phyloP scores from a whole-genome alignment of 2,329 filamentous ascomycete genomes.

The Aspergillus pseudoviridinutans region DNA sequence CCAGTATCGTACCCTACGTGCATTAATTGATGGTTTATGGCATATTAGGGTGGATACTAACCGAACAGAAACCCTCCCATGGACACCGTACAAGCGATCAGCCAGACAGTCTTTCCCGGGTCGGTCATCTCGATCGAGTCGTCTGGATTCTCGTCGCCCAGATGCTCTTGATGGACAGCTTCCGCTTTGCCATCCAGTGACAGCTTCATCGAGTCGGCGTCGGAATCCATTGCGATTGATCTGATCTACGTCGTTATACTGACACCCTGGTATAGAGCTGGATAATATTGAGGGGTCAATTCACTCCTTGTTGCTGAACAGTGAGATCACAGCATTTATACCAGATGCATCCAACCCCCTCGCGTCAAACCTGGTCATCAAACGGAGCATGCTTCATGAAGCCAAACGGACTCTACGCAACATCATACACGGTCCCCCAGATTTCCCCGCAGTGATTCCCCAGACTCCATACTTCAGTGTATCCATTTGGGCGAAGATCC shows the following conservation, averaged over 20 bases:
- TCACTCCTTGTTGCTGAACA: not conserved
- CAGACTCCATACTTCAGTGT: not conserved
- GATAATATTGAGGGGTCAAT: not conserved
- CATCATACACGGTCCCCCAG: no score
- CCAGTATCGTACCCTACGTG: constrained; percentile 43
- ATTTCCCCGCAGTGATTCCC: not conserved
- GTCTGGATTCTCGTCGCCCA: not conserved
- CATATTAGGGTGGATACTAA: not conserved
- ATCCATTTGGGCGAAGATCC: not conserved
- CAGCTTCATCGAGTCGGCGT: not conserved
- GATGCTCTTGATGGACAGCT: not conserved
- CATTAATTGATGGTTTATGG: not conserved
- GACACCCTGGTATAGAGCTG: not conserved
- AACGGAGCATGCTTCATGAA: not conserved
- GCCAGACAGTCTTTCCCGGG: constrained; percentile 10
- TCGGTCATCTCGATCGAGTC: constrained; percentile 14
- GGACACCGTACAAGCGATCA: constrained; percentile 14
- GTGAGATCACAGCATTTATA: not conserved
- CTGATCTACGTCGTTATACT: not conserved
- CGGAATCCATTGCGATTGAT: not conserved
- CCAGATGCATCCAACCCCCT: not conserved
- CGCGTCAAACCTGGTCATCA: not conserved
- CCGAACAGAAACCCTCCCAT: constrained; percentile 18
- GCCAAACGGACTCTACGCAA: no score
- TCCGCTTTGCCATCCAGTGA: no score